phyloP scores from a whole-genome alignment of 2,329 filamentous ascomycete species.

The Claviceps sp. region DNA sequence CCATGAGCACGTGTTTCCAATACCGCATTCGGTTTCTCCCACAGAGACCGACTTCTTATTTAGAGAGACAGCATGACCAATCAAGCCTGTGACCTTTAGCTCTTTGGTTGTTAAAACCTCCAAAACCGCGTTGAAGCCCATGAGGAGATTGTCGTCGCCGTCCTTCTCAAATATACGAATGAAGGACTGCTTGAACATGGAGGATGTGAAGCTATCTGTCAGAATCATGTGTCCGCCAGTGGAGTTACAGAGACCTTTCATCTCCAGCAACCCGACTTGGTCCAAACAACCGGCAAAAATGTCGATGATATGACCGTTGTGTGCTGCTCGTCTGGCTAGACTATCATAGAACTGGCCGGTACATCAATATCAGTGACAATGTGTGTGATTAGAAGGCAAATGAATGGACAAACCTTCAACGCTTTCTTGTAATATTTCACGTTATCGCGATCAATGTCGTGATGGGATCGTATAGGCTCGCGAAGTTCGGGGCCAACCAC shows the following conservation, averaged over 20 bases:
- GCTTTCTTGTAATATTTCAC: constrained; percentile 99
- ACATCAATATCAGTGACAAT: not conserved
- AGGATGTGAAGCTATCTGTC: constrained; percentile 95
- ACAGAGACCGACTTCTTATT: constrained; percentile 98
- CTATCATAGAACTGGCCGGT: constrained; percentile 71
- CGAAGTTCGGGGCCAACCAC: constrained; percentile 91
- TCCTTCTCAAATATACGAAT: constrained; percentile 96
- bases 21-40: constrained; percentile 94
- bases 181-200: constrained; percentile 99
- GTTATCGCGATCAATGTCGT: constrained; percentile 96
- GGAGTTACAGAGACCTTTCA: constrained; percentile 93
- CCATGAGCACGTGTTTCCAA: constrained; percentile 97
- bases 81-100: constrained; percentile 91
- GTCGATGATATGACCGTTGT: constrained; percentile 95
- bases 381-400: not conserved
- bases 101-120: constrained; percentile 97
- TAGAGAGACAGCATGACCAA: constrained; percentile 88
- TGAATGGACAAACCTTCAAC: constrained; percentile 52
- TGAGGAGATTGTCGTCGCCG: constrained; percentile 80
- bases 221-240: constrained; percentile 97
- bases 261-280: constrained; percentile 91
- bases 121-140: constrained; percentile 95
- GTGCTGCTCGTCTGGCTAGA: constrained; percentile 82
- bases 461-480: constrained; percentile 93
- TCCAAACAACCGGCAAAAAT: constrained; percentile 96